A percentile compares a stretch with the other conserved stretches of the same genome.
phyloP scores from a whole-genome alignment of 1,139 yeast genomes.

The Geotrichum fermentans region DNA sequence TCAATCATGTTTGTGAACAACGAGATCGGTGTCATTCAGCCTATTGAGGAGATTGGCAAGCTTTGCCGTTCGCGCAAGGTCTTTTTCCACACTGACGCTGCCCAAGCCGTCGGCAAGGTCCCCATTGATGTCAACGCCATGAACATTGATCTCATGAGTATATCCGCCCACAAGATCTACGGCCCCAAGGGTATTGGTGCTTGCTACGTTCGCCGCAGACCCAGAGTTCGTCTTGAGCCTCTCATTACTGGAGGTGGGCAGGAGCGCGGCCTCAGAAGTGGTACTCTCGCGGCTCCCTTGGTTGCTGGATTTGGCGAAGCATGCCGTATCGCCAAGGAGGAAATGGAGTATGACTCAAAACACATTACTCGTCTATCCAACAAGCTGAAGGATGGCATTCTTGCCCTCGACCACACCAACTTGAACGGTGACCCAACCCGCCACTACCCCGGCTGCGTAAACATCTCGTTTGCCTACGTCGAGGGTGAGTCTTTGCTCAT shows the following conservation, averaged over 20 bases:
- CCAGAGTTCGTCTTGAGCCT: conserved; percentile 95
- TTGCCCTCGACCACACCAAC: conserved; percentile 81
- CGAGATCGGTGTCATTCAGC: conserved; percentile 97
- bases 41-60: conserved; percentile 86
- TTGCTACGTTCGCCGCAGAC: conserved; percentile 90
- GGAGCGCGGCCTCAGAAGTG: conserved; percentile 96
- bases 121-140: conserved; percentile 87
- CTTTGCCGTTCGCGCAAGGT: conserved; percentile 83
- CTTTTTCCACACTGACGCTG: conserved; percentile 97
- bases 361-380: conserved; percentile 69
- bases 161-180: conserved; percentile 92
- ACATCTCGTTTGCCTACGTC: conserved; percentile 91
- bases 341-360: conserved; percentile 64
- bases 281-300: conserved; percentile 93
- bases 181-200: conserved; percentile 99
- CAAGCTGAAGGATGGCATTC: conserved; percentile 65
- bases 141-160: conserved; percentile 89
- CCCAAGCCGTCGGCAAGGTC: conserved; percentile 95
- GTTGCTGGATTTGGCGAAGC: conserved; percentile 98
- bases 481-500: conserved; percentile 96
- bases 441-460: conserved; percentile 89
- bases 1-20: conserved; percentile 98
- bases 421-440: conserved; percentile 76
- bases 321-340: conserved; percentile 72
- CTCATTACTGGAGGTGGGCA: conserved; percentile 97